Base-by-base conservation (phyloP, 1,139 yeast species). In the Yamadazyma triangularis region DNA sequence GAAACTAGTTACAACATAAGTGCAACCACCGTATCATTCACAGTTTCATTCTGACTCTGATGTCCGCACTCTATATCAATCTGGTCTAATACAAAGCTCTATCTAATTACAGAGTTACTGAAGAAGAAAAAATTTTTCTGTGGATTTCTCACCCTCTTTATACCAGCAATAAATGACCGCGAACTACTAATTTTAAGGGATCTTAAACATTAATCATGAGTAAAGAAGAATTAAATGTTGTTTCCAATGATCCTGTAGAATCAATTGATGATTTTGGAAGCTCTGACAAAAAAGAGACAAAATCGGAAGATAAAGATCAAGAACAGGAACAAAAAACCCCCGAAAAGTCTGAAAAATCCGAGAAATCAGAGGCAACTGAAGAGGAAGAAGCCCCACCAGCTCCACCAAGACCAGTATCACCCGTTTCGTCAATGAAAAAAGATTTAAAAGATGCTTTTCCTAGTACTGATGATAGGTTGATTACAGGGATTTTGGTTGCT, bases 391-490 rank as follows among this genome's bases (percentile, higher is more conserved):
- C 80, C 9, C 95, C 95, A 4, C 73, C 82, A n/a, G 73, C 68
- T 41, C 95, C 95, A 3, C 67, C 77, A 13, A 70, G 95, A 45
- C 89, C 88, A 9, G 53, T 65, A 10, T 71, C 81, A 8, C 83
- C 86, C 13, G 62, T 67, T 26, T 60, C 73, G 21, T 64, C 66
- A 42, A 66, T 77, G 28, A 66, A 72, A 39, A 62, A 68, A 20
- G 74, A 77, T 35, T 64, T 88, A 42, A 69, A 72, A 47, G 93
- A 84, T 15, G 96, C 96, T 2, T 88, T 88, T 55, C 96, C 97
- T 1, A 60, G 64, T 14, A 60, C 76, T 18, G 95, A 86, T 31
- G 82, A 75, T 23, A 75, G 78, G 41, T 72, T 79, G 41, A 68
- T 87, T 41, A 76, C 80, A 29, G 89, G 95, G 15, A 82, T 86